Conservation (phyloP, 306 rosid species). For the Gastrolobium villosum region DNA sequence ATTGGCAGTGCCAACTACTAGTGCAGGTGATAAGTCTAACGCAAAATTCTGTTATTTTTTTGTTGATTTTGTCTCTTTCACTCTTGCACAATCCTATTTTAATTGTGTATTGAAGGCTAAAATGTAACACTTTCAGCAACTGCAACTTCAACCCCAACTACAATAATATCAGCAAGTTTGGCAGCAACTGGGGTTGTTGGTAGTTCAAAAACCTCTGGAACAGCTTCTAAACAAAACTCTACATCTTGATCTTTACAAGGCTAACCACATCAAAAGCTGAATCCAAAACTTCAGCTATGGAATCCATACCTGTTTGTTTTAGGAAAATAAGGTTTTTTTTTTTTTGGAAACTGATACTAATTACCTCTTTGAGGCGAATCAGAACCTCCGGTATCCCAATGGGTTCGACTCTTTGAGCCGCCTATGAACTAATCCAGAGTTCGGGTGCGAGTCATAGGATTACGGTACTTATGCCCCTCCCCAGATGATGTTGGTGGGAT, state of each 20-base stretch:
- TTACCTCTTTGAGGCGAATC: too few relatives aligned
- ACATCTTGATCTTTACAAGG: constrained; percentile 57
- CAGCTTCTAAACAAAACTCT: constrained; percentile 67
- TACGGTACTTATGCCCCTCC: too few relatives aligned
- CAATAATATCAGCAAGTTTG: constrained; percentile 28
- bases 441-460: too few relatives aligned
- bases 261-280: constrained; percentile 53
- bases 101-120: constrained; percentile 37
- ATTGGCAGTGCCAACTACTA: constrained; percentile 55
- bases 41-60: not conserved
- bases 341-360: too few relatives aligned
- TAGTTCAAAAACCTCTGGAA: constrained; percentile 60
- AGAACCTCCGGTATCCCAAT: too few relatives aligned
- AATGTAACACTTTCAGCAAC: constrained; percentile 56
- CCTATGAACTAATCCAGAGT: too few relatives aligned
- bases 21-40: constrained; percentile 60
- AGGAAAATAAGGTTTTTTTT: constrained; percentile 44
- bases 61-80: not conserved
- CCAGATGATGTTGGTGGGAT: too few relatives aligned
- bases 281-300: constrained; percentile 27
- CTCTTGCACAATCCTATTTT: not conserved
- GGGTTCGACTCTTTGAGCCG: too few relatives aligned
- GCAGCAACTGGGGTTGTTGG: constrained; percentile 49
- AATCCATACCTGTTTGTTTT: constrained; percentile 43
- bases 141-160: constrained; percentile 21